phyloP scores from a whole-genome alignment of 2,329 filamentous ascomycete genomes.

The Trichoderma sp. region DNA sequence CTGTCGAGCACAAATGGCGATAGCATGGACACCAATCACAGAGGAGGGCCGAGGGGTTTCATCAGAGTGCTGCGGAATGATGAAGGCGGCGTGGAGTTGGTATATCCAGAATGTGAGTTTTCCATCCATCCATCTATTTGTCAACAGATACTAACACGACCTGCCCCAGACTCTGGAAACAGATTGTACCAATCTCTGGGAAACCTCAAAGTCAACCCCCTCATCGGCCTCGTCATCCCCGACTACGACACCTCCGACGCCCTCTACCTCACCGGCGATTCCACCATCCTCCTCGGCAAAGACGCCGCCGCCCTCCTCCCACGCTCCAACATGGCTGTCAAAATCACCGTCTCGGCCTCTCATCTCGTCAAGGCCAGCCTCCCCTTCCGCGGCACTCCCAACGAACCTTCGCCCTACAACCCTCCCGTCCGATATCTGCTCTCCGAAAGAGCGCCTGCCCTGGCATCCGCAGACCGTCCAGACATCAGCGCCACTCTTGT shows the following conservation, averaged over 20 bases:
- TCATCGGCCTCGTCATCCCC: conserved; percentile 70
- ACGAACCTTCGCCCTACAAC: conserved; percentile 75
- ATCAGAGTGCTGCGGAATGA: conserved; percentile 65
- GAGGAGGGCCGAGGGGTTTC: conserved; percentile 75
- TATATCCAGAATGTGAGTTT: conserved; percentile 73
- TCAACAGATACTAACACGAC: not conserved
- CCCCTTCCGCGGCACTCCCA: conserved; percentile 63
- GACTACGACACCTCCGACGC: conserved; percentile 73
- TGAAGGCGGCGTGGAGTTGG: conserved; percentile 51
- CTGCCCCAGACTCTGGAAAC: conserved; percentile 66
- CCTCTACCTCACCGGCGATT: conserved; percentile 71
- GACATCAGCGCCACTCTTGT: conserved; percentile 56
- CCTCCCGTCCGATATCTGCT: conserved; percentile 67
- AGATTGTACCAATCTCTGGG: conserved; percentile 81
- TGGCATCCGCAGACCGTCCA: conserved; percentile 20
- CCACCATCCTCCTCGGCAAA: conserved; percentile 65
- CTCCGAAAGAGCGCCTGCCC: conserved; percentile 50
- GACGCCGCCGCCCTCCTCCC: conserved; percentile 65
- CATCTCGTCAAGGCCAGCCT: conserved; percentile 66
- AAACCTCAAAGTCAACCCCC: conserved; percentile 68
- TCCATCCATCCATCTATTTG: too few species aligned
- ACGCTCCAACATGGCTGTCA: conserved; percentile 71
- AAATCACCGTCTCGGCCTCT: conserved; percentile 62
- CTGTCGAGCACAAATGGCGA: conserved; percentile 65
- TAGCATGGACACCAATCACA: conserved; percentile 82